phyloP scores from a whole-genome alignment of 2,329 filamentous ascomycete genomes.

The Trichoderma semiorbis region DNA sequence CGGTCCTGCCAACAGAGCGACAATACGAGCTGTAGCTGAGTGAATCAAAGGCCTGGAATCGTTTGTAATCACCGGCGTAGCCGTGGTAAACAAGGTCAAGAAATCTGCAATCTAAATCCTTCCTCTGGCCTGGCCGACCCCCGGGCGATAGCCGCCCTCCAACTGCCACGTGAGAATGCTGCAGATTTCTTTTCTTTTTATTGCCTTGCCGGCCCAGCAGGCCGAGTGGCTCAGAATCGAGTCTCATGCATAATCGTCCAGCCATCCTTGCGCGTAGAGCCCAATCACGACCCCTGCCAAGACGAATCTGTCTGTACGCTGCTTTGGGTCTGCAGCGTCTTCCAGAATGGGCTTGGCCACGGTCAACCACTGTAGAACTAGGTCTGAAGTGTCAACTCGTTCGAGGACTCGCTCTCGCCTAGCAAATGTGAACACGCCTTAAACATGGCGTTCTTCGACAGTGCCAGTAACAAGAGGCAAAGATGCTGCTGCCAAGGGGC shows the following conservation, averaged over 20 bases:
- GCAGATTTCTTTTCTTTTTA: not conserved
- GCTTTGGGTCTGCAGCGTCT: constrained; percentile 8
- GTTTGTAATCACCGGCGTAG: not conserved
- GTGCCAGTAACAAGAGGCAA: not conserved
- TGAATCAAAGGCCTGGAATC: not conserved
- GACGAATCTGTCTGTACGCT: not conserved
- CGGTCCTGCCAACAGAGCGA: not conserved
- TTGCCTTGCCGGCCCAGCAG: not conserved
- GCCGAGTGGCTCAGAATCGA: not conserved
- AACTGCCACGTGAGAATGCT: constrained; percentile 9
- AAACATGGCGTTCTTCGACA: not conserved
- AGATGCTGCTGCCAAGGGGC: not conserved
- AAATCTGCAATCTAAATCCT: not conserved
- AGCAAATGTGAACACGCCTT: not conserved
- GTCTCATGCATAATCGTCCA: not conserved
- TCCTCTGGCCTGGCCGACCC: not conserved
- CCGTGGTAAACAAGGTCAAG: not conserved
- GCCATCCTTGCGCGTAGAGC: not conserved
- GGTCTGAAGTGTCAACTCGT: not conserved
- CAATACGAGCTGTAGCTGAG: not conserved
- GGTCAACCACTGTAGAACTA: not conserved
- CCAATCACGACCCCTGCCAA: constrained; percentile 2
- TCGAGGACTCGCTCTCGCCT: not conserved
- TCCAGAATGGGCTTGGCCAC: constrained; percentile 8
- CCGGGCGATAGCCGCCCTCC: not conserved